Base-by-base conservation (phyloP, 78 protist species). In the Dictyostelium brefeldianum region DNA sequence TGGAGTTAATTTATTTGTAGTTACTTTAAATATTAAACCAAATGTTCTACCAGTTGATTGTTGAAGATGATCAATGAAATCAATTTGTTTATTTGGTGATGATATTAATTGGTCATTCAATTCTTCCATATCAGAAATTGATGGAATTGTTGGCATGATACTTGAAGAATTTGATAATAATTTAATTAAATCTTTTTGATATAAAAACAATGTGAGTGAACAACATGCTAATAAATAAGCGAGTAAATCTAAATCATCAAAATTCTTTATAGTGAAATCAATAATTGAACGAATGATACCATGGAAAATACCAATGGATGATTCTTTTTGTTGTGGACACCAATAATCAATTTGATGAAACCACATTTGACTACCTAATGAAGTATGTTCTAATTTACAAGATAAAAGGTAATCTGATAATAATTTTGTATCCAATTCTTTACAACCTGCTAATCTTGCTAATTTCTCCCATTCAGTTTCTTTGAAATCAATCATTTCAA, bases 381-480 rank as follows among this genome's bases (percentile, higher is more conserved):
- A 64, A 17, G 93, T 50, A n/a, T 74, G 83, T 64, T 87, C 93
- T 10, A 87, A 71, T 51, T 87, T 87, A 62, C 93, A 87, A 10
- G 74, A 27, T 46, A 87, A 36, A 1, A 87, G 69, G 54, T 47
- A 87, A 22, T 87, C 84, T 0, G 85, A 71, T 4, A 87, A 25
- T n/a, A 77, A 12, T 20, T 77, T 87, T 15, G 93, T 87, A 5
- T 57, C 64, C 11, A 51, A 11, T 51, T 87, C 93, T n/a, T 50
- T 69, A 20, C 65, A 59, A 12, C 93, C 93, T 7, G 84, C 93
- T 2, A 47, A 48, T 50, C 93, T n/a, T 50, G 93, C 93, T n/a
- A 87, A 80, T 62, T 59, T 75, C 36, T 87, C 93, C 93, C 93
- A 87, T 27, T 87, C 93, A 25, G 29, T n/a, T 54, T 87, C 93